phyloP scores from a whole-genome alignment of 495 filamentous ascomycete genomes.

The Tricharina praecox region DNA sequence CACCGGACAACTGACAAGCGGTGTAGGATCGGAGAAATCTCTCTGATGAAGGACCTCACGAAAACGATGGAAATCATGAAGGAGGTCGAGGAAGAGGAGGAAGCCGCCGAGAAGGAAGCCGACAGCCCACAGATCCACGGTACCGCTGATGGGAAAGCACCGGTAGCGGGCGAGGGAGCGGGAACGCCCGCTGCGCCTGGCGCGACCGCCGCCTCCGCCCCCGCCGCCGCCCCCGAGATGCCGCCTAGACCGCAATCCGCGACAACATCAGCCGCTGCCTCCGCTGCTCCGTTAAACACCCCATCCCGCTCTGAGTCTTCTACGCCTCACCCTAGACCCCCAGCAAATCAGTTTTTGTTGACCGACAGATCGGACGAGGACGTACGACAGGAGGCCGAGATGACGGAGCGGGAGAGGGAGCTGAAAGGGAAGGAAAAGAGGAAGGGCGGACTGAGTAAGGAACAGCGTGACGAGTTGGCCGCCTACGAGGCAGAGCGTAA shows the following conservation, averaged over 20 bases:
- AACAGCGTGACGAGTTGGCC: slow-evolving; percentile 76
- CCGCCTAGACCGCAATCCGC: no score
- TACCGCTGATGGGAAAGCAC: neutral
- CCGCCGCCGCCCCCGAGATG: slow-evolving; percentile 24
- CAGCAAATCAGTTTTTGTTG: slow-evolving; percentile 64
- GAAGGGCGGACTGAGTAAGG: slow-evolving; percentile 67
- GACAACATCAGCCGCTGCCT: slow-evolving; percentile 14
- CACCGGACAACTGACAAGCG: slow-evolving; percentile 10
- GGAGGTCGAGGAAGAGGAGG: slow-evolving; percentile 48
- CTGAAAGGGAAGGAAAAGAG: slow-evolving; percentile 65
- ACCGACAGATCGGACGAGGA: slow-evolving; percentile 85
- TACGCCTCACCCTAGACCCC: slow-evolving; percentile 44
- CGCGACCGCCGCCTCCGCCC: slow-evolving; percentile 13
- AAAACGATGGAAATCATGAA: slow-evolving; percentile 81
- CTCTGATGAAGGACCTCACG: slow-evolving; percentile 78
- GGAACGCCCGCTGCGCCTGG: slow-evolving; percentile 16
- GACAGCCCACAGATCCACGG: slow-evolving; percentile 20
- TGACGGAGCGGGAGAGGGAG: slow-evolving; percentile 55
- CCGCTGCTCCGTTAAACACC: slow-evolving; percentile 6
- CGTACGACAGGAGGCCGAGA: slow-evolving; percentile 46
- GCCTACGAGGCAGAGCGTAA: slow-evolving; percentile 78
- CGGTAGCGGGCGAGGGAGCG: no score
- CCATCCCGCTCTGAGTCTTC: slow-evolving; percentile 22
- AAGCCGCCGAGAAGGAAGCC: slow-evolving; percentile 28
- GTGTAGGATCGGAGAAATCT: slow-evolving; percentile 62